Evolutionary conservation across 306 rosid genomes (phyloP), one percentile per base, ranked within the genome.

Genomic region (Cucumis hystrix): DNA sequence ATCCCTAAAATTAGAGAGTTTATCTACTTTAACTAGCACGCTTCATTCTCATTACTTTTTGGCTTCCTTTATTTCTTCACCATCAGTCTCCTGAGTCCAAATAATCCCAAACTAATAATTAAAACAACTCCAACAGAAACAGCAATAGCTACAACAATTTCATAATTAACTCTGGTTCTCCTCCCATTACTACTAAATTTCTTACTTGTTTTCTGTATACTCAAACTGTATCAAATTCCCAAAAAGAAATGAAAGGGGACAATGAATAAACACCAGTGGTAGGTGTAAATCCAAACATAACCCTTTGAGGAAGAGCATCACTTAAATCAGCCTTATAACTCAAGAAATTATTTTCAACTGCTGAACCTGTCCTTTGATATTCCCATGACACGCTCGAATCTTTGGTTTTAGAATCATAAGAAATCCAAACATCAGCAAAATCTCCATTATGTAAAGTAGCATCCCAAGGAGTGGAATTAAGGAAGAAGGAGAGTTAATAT

Each of bases 381-480:
- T 1, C 10, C 78, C 78, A 75, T 37, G 57, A 75, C 28, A 75
- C 79, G 5, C 79, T 58, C 55, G 58, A 33, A n/a, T 75, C 41
- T 64, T 58, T 75, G 33, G 54, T 56, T 2, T 66, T 57, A 10
- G 69, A 41, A 37, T 58, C 41, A 52, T 75, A 75, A 18, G 17
- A 20, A 20, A 75, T 75, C 69, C 56, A 57, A 0, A 58, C 57
- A 75, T 58, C 56, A 67, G 51, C 51, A 12, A 18, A 16, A n/a
- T 67, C 68, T 10, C 57, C 68, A 13, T 58, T 76, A 4, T 76
- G 79, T n/a, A 76, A 76, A 39, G 45, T 76, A 20, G 71, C 57
- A 41, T 76, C 61, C 79, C 79, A 76, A 21, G 25, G 21, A 4
- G 70, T 76, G 45, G 10, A 76, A 67, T 13, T 37, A 33, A 35